Base-by-base conservation (phyloP, 2,329 filamentous ascomycete genomes). In the Stemphylium lycopersici region DNA sequence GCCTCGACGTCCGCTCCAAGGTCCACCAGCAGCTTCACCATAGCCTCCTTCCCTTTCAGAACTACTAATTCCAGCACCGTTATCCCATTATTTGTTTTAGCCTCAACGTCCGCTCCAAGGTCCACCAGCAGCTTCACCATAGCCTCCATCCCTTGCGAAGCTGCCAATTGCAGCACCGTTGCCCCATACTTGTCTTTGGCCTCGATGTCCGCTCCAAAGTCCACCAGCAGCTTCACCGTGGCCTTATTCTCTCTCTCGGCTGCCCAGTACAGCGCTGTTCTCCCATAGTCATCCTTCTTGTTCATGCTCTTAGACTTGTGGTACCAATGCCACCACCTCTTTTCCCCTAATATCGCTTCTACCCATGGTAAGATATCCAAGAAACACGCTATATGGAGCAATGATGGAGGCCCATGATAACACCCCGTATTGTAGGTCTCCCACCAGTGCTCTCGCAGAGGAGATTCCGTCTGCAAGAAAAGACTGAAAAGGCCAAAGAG, bases 321-420 rank as follows among this genome's bases (percentile, higher is more conserved):
- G 22, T 41, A 26, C 11, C 20, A 24, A 29, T 18, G 11, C 20
- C 20, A 1, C 38, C 38, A 29, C 7, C 26, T 32, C 6, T 5
- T 33, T 20, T 20, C 15, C 6, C 15, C 26, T 10, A 43, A 11
- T 32, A 33, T 12, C 1, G 22, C 32, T 31, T 46, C 43, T 46
- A 46, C 10, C 43, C 6, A 56, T 68, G 62, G 37, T 26, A 16
- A 20, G n/a, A 13, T 48, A 15, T 32, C 40, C 11, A 49, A 2
- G 8, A 8, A 12, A 8, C 33, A 46, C 10, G 43, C 43, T 10
- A 46, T 46, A 38, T 46, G 20, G 13, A 46, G 33, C 11, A 29
- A 37, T 20, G 33, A 6, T 16, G 13, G 43, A 18, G n/a, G 2
- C 20, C 3, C 10, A 16, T 1, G 1, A 6, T 2, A 2, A 26